Percentiles rank a stretch among this genome's conserved stretches.
These are phyloP conservation scores for Thermoascus crustaceus DNA, from an alignment of 2,329 filamentous ascomycete species.

Conservation along the genomic window DNA sequence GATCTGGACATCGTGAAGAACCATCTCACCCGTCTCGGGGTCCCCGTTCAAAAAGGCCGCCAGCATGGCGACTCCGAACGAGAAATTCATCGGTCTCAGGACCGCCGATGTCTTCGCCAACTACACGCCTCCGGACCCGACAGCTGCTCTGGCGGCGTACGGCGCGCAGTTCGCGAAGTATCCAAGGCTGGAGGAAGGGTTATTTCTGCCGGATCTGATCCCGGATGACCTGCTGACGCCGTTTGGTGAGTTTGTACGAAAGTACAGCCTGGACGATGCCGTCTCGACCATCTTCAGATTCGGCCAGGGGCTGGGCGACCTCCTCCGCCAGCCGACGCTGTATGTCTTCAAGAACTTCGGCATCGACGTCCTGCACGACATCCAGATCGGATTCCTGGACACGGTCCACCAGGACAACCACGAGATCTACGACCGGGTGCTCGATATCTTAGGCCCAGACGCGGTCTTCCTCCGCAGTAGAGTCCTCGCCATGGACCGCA, in stretches of 20 bases:
- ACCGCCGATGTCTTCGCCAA: slow-evolving; percentile 13
- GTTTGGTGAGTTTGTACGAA: slow-evolving; percentile 21
- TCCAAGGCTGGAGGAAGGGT: slow-evolving; percentile 17
- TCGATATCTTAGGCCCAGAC: slow-evolving; percentile 20
- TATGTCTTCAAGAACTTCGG: slow-evolving; percentile 20
- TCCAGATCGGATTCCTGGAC: slow-evolving; percentile 21
- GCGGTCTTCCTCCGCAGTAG: slow-evolving; percentile 32
- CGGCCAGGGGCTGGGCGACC: slow-evolving; percentile 13
- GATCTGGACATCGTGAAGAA: slow-evolving; percentile 12
- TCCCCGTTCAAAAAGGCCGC: too few species aligned
- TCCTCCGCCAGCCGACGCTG: slow-evolving; percentile 14
- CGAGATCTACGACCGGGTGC: slow-evolving; percentile 32
- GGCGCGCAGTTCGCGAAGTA: slow-evolving; percentile 13
- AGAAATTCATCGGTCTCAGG: slow-evolving; percentile 16
- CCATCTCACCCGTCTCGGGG: slow-evolving; percentile 18
- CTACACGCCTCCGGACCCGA: slow-evolving; percentile 7
- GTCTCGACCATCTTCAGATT: slow-evolving; percentile 13
- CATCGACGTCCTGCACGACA: slow-evolving; percentile 23
- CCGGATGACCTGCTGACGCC: slow-evolving; percentile 22
- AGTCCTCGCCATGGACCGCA: slow-evolving; percentile 24
- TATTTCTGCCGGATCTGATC: slow-evolving; percentile 19
- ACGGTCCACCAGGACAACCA: slow-evolving; percentile 34
- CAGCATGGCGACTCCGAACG: too few species aligned
- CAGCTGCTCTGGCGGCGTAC: slow-evolving; percentile 10
- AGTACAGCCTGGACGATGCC: slow-evolving; percentile 15